Conservation (phyloP, 1,284 basidiomycete genomes). For the Ganoderma lucidum region DNA sequence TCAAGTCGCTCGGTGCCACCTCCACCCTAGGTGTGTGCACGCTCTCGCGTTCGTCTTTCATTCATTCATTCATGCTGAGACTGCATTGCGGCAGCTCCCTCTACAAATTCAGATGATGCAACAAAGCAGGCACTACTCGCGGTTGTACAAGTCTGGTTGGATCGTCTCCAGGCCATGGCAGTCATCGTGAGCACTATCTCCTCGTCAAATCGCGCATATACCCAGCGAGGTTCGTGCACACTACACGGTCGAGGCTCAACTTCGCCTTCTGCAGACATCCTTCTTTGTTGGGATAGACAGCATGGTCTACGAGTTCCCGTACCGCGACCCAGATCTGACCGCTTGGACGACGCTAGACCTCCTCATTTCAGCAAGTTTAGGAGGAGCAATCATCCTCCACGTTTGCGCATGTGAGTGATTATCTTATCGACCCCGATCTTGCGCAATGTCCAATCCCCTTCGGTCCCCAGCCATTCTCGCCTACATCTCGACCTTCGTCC, state of each 20-base stretch:
- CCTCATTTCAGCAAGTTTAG: conserved; percentile 40
- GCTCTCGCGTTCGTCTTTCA: neutral
- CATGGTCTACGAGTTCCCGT: conserved; percentile 41
- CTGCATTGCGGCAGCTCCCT: conserved; percentile 30
- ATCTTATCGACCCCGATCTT: neutral
- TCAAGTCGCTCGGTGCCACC: neutral
- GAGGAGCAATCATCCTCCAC: conserved; percentile 48
- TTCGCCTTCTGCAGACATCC: conserved; percentile 38
- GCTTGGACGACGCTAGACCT: conserved; percentile 31
- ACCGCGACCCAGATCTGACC: conserved; percentile 21
- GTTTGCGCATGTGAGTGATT: conserved; percentile 42
- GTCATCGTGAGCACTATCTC: conserved; percentile 36
- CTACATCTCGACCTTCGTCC: conserved; percentile 45
- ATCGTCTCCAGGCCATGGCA: conserved; percentile 43
- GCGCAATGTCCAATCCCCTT: neutral
- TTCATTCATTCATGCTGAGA: neutral
- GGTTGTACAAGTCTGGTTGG: conserved; percentile 41
- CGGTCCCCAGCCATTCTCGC: conserved; percentile 39
- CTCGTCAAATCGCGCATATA: neutral
- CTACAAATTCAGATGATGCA: conserved; percentile 37
- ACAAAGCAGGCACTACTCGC: conserved; percentile 39
- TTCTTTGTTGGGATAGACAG: conserved; percentile 50
- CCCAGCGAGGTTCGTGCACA: neutral
- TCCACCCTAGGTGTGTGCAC: neutral
- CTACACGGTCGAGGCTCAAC: neutral